Percentiles rank a stretch among this genome's conserved stretches.
These are phyloP conservation scores for Forsythia suspensa DNA, from an alignment of 257 asterid species.

Conservation along the genomic window DNA sequence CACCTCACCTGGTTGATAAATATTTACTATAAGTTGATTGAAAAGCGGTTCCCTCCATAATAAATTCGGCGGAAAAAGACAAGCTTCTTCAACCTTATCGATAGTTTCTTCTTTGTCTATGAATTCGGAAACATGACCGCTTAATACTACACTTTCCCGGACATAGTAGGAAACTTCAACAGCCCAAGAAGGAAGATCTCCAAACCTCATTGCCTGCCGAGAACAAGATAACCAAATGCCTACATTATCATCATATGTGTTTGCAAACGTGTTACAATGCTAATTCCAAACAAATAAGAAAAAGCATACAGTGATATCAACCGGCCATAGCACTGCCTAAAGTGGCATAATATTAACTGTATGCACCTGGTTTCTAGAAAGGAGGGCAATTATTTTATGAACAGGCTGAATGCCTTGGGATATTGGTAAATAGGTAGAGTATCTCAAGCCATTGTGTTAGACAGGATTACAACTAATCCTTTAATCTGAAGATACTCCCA, in stretches of 20 bases:
- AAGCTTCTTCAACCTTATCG: conserved; percentile 25
- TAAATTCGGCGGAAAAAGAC: conserved; percentile 52
- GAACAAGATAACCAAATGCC: neutral
- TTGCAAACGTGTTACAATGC: neutral
- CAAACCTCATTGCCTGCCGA: conserved; percentile 90
- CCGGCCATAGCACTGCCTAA: neutral
- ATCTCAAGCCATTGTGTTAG: conserved; percentile 3
- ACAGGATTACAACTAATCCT: neutral
- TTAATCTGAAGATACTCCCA: neutral
- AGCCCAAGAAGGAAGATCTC: conserved; percentile 90
- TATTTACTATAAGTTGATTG: conserved; percentile 80
- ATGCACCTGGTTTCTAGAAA: neutral
- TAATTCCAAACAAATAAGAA: neutral
- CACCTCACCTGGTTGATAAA: conserved; percentile 95
- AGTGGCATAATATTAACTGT: neutral
- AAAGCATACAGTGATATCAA: neutral
- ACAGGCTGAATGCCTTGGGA: neutral
- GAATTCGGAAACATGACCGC: conserved; percentile 27
- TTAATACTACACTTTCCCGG: conserved; percentile 42
- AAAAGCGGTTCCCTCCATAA: conserved; percentile 80
- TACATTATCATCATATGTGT: neutral
- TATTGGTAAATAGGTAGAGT: neutral
- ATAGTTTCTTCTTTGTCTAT: conserved; percentile 3
- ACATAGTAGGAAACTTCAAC: conserved; percentile 52
- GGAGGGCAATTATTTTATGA: neutral